These are phyloP conservation scores for Kalmusia sp. DNA, from an alignment of 2,329 filamentous ascomycete genomes.

Conservation along the genomic window DNA sequence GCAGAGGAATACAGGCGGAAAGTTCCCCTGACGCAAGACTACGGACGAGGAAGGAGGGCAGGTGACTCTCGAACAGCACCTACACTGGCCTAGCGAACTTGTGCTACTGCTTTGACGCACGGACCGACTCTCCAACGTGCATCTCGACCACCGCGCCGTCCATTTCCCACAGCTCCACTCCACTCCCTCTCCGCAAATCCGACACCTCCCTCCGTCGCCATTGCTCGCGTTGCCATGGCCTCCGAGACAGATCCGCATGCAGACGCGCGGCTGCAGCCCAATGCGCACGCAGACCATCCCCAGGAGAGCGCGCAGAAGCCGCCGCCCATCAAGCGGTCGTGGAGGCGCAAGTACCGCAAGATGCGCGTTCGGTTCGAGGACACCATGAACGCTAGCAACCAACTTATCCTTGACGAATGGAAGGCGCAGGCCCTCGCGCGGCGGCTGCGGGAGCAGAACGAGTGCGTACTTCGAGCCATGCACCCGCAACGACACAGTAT, in stretches of 20 bases:
- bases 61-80: background rate
- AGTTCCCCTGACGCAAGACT: background rate
- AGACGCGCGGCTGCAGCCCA: slow-evolving; percentile 10
- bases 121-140: background rate
- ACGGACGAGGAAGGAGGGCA: slow-evolving; percentile 7
- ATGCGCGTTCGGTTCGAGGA: slow-evolving; percentile 81
- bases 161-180: background rate
- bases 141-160: slow-evolving; percentile 1
- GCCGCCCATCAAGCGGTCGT: slow-evolving; percentile 44
- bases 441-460: slow-evolving; percentile 87
- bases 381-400: slow-evolving; percentile 80
- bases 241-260: slow-evolving; percentile 27
- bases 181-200: slow-evolving; percentile 1
- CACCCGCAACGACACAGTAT: slow-evolving; percentile 6
- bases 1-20: background rate
- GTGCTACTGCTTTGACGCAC: slow-evolving; percentile 5
- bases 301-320: slow-evolving; percentile 34
- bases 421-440: slow-evolving; percentile 81
- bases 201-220: background rate
- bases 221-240: slow-evolving; percentile 31
- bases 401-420: slow-evolving; percentile 81
- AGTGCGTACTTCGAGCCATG: slow-evolving; percentile 64
- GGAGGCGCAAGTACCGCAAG: slow-evolving; percentile 89
- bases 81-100: background rate
- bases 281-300: slow-evolving; percentile 8